These are phyloP conservation scores for Oryza nivara DNA, from an alignment of 176 grass and related monocot species.

Conservation along the genomic window DNA sequence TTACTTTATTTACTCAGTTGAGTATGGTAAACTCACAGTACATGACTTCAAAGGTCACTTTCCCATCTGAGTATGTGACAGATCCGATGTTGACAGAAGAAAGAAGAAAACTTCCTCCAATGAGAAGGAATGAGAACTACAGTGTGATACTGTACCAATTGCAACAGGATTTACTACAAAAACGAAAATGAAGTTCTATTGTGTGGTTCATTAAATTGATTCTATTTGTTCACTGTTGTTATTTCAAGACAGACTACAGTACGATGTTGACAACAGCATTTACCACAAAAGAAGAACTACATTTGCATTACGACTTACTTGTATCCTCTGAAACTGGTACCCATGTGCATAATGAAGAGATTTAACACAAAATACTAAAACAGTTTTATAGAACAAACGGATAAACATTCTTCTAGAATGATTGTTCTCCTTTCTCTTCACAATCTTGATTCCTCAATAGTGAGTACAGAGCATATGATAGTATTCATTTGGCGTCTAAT, in stretches of 20 bases:
- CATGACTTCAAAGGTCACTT: neutral
- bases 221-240: neutral
- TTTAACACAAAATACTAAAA: neutral
- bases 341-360: neutral
- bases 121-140: neutral
- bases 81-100: neutral
- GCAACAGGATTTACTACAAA: neutral
- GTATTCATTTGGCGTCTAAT: neutral
- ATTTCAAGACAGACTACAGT: neutral
- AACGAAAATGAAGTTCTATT: neutral
- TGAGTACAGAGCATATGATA: neutral
- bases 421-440: neutral
- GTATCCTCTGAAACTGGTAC: neutral
- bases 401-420: slow-evolving; percentile 7
- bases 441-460: neutral
- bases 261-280: neutral
- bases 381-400: neutral
- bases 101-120: neutral
- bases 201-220: neutral
- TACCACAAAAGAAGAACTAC: slow-evolving; percentile 21
- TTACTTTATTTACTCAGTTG: neutral
- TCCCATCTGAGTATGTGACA: slow-evolving; percentile 1
- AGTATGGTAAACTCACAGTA: neutral
- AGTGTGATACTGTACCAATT: neutral
- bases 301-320: neutral